phyloP scores from a whole-genome alignment of 805 yeast genomes.

The Yarrowia sp. region DNA sequence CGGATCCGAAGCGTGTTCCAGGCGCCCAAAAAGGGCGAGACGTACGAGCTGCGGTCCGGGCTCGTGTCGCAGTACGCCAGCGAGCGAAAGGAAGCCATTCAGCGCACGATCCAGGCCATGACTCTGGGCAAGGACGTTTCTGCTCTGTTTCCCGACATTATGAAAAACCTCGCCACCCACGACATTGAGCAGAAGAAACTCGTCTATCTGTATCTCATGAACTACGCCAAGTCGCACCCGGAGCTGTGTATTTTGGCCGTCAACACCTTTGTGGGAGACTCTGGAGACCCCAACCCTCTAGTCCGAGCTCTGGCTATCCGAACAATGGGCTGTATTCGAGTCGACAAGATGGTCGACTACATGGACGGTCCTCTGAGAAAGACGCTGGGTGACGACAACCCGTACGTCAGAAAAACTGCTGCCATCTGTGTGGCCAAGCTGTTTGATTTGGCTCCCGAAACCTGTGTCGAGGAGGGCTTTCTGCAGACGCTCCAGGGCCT shows the following conservation, averaged over 20 bases:
- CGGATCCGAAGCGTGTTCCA: slow-evolving; percentile 63
- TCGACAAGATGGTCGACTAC: slow-evolving; percentile 93
- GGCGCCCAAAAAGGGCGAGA: slow-evolving; percentile 67
- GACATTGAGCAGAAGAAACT: slow-evolving; percentile 96
- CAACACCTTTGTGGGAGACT: slow-evolving; percentile 92
- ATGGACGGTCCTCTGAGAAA: slow-evolving; percentile 87
- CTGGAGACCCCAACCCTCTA: slow-evolving; percentile 95
- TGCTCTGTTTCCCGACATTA: slow-evolving; percentile 90
- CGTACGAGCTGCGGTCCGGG: slow-evolving; percentile 89
- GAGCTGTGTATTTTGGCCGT: slow-evolving; percentile 95
- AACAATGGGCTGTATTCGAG: slow-evolving; percentile 98
- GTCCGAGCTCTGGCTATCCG: slow-evolving; percentile 95
- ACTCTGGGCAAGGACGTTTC: slow-evolving; percentile 97
- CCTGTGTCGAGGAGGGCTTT: slow-evolving; percentile 89
- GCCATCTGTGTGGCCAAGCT: slow-evolving; percentile 96
- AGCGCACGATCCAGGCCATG: slow-evolving; percentile 97
- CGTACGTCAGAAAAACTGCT: slow-evolving; percentile 97
- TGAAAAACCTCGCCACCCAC: slow-evolving; percentile 95
- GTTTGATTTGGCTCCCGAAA: slow-evolving; percentile 79
- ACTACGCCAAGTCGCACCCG: slow-evolving; percentile 95
- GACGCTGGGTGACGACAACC: slow-evolving; percentile 90
- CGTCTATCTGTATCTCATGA: slow-evolving; percentile 93
- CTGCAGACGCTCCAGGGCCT: slow-evolving; percentile 68
- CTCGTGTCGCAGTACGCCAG: slow-evolving; percentile 93
- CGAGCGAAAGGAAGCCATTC: slow-evolving; percentile 95